These are phyloP conservation scores for Brassica hybrid DNA, from an alignment of 441 rosid genomes.

Conservation along the genomic window DNA sequence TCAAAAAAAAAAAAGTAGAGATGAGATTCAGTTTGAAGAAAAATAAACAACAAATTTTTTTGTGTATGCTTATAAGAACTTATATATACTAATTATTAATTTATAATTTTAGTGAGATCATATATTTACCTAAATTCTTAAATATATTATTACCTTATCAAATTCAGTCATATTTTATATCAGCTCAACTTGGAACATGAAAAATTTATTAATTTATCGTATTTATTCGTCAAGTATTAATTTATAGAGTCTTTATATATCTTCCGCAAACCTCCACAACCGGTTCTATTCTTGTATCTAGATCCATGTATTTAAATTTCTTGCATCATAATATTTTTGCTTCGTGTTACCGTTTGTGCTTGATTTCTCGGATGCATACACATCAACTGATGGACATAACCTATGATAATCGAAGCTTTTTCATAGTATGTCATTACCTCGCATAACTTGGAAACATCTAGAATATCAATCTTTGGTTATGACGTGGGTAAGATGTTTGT, in stretches of 20 bases:
- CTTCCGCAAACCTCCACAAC: not conserved
- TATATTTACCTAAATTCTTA: too few species aligned
- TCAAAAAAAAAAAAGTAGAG: too few species aligned
- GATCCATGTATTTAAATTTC: not conserved
- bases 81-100: too few species aligned
- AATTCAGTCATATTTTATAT: too few species aligned
- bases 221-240: too few species aligned
- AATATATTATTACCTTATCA: too few species aligned
- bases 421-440: not conserved
- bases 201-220: too few species aligned
- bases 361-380: conserved; percentile 18
- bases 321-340: not conserved
- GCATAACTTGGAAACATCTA: conserved; percentile 26
- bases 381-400: not conserved
- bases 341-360: conserved; percentile 20
- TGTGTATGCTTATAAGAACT: too few species aligned
- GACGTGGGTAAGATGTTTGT: conserved; percentile 23
- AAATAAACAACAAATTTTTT: too few species aligned
- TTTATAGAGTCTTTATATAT: not conserved
- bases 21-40: too few species aligned
- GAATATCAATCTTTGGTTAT: conserved; percentile 24
- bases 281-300: not conserved
- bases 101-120: too few species aligned
- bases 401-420: not conserved
- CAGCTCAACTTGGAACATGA: too few species aligned